These are phyloP conservation scores for Candida pseudocylindracea DNA, from an alignment of 1,139 yeast genomes.

Conservation along the genomic window DNA sequence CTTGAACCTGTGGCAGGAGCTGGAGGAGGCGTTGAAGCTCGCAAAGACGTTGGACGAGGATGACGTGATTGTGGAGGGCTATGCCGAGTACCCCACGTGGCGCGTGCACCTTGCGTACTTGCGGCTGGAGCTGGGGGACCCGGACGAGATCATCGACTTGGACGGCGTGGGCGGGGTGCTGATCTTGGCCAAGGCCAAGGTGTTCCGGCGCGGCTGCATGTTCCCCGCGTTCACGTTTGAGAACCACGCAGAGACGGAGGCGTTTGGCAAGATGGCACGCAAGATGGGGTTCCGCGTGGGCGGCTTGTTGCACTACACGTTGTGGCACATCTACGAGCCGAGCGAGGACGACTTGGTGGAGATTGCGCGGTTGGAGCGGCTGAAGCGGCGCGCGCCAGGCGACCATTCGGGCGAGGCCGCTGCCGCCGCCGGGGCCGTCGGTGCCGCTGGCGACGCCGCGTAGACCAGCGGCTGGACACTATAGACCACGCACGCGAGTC, in stretches of 20 bases:
- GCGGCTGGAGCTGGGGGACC: constrained; percentile 41
- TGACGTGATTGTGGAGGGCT: constrained; percentile 80
- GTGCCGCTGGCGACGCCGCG: too few species aligned
- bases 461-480: too few species aligned
- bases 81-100: constrained; percentile 80
- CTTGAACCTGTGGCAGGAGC: constrained; percentile 76
- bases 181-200: constrained; percentile 58
- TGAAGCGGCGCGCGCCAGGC: neutral
- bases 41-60: constrained; percentile 53
- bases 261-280: constrained; percentile 74
- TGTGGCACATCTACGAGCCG: constrained; percentile 80
- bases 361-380: constrained; percentile 33
- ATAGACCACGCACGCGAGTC: too few species aligned
- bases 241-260: constrained; percentile 86
- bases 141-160: constrained; percentile 41
- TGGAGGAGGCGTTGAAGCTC: constrained; percentile 43
- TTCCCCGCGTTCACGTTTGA: constrained; percentile 79
- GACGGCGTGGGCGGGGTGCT: constrained; percentile 91
- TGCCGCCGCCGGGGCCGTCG: too few species aligned
- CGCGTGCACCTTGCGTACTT: constrained; percentile 63
- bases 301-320: constrained; percentile 74
- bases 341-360: constrained; percentile 75
- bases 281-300: constrained; percentile 64
- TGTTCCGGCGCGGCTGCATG: constrained; percentile 66
- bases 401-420: too few species aligned